Evolutionary conservation across 306 rosid species (phyloP), one percentile per base, ranked within the genome.

Genomic region (Quercus ilex): DNA sequence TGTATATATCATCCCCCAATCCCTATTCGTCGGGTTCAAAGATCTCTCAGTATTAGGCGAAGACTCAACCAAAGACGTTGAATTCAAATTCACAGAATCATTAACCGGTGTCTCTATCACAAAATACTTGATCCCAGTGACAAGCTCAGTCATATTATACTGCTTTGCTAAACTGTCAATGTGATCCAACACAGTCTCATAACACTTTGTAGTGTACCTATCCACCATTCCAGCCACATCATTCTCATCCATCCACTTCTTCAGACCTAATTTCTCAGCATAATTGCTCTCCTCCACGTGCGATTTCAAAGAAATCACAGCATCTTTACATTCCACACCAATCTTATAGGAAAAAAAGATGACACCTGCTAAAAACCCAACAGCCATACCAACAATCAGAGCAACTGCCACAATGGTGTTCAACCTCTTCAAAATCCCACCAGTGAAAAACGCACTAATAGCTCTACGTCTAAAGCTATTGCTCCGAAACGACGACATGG

Each of bases 171-270:
- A 88, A 49, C 92, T 90, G 81, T 95, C 99, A 41, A 95, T 81
- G 81, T 95, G 97, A 71, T 90, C 94, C 10, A 83, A 90, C 55
- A 93, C 93, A 5, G 99, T 92, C 82, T 90, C 91, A 64, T 95
- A 95, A 2, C 91, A 77, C 82, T 91, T 83, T 1, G 98, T 83
- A 26, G 93, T 85, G 81, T 95, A 95, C 68, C 73, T 89, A 81
- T 95, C 99, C 18, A 95, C 89, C 89, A 88, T 86, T 63, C 96
- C 97, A 62, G 98, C 87, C 82, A 95, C 85, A 82, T 95, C 98
- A 85, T 93, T 91, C 86, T 95, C 99, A 11, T 93, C 98, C 96
- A 95, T 90, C 99, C 99, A 95, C 79, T 91, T 77, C 92, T 83
- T 90, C 4, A 93, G 82, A 53, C 99, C 97, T 26, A 95, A 83